Percentiles rank a stretch among this genome's conserved stretches.
phyloP scores from a whole-genome alignment of 2,329 filamentous ascomycete species.

The Herpotrichia juniperi region DNA sequence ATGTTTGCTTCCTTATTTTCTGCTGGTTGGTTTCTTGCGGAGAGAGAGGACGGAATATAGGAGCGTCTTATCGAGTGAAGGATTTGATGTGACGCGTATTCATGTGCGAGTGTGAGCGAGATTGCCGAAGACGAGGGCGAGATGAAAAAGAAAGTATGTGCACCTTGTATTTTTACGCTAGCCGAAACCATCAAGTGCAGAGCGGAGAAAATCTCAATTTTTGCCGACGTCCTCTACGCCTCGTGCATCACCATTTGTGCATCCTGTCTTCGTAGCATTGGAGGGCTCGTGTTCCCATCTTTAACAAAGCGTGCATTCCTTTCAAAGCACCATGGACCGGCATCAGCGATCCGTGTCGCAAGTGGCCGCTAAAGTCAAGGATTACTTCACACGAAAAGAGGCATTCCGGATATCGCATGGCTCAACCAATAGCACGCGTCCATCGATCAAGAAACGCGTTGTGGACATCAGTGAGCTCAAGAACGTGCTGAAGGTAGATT shows the following conservation, averaged over 20 bases:
- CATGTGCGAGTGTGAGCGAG: no score
- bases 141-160: no score
- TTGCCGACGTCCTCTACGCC: background rate
- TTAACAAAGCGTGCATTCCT: background rate
- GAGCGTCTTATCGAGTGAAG: no score
- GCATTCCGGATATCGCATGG: conserved; percentile 77
- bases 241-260: background rate
- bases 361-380: conserved; percentile 12
- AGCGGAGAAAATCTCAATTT: background rate
- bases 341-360: conserved; percentile 15
- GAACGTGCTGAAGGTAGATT: conserved; percentile 67
- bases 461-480: conserved; percentile 71
- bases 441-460: conserved; percentile 49
- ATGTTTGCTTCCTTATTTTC: no score
- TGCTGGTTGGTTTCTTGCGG: no score
- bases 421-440: conserved; percentile 76
- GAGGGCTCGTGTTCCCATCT: background rate
- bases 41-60: no score
- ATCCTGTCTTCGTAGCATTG: background rate
- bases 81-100: no score
- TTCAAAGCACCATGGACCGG: background rate
- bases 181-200: background rate
- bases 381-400: conserved; percentile 13
- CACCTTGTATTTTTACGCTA: no score
- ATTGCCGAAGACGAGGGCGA: no score